Evolutionary conservation across 2,329 filamentous ascomycete genomes (phyloP), one percentile per base, ranked within the genome.

Genomic region (Magnaporthiopsis incrustans): DNA sequence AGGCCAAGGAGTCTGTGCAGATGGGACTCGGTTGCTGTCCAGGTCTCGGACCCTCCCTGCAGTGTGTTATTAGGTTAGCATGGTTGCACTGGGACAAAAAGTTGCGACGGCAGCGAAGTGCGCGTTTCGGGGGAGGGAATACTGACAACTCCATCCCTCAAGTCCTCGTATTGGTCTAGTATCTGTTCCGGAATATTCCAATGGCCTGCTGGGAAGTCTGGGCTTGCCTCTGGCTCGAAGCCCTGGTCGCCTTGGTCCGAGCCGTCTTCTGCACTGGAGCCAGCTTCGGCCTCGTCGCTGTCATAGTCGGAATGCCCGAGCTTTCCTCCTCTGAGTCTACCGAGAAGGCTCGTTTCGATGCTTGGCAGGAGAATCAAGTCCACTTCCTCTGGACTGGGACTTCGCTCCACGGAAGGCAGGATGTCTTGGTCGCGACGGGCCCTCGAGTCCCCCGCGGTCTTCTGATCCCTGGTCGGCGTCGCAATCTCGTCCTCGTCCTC

Each of bases 1-100:
- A 77, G 70, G 22, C 70, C 71, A 27, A 76, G 68, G 60, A 76
- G 68, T 58, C 71, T 73, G 67, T 76, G 74, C 26, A 76, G 66
- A 25, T 68, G 70, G 15, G 63, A 66, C 62, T 75, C 73, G 56
- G 74, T 71, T 7, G 57, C 63, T n/a, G 72, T 73, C 74, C 74
- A 76, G 4, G 56, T 30, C 7, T 68, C 64, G 56, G 70, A 69
- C 35, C 67, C 69, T 2, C 64, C 64, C 26, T 56, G 38, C 14
- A 44, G 38, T 7, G 15, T 7, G 38, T 18, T 12, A 35, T 30
- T 35, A 12, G 11, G 38, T 44, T 44, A 44, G 38, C 38, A 44
- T 44, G 12, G 38, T 18, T 18, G 5, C 15, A 18, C 18, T 7
- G 15, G 14, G 11, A 5, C 4, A 44, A 44, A 18, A 44, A 44